Evolutionary conservation across 495 filamentous ascomycete species (phyloP).

Genomic region (Podospora australis): DNA sequence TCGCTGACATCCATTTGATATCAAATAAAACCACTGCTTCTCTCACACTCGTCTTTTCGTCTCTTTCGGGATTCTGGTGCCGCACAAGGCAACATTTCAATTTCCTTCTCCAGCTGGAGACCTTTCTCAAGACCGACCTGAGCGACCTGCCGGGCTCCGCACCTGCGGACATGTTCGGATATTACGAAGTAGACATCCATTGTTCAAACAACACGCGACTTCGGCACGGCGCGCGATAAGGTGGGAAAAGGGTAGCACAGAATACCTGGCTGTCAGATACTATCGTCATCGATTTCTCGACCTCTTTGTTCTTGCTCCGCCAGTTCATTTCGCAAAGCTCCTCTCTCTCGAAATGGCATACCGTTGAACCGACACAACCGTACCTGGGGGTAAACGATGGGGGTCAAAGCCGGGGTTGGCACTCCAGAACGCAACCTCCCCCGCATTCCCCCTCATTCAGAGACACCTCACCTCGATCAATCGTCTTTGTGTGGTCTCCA

Average conservation of each 20-base stretch:
- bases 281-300: not conserved
- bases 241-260: not conserved
- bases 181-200: not conserved
- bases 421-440: not conserved
- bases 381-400: not conserved
- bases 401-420: not conserved
- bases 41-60: too few species aligned
- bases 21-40: too few species aligned
- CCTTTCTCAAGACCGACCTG: not conserved
- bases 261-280: not conserved
- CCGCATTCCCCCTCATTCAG: constrained; percentile 1
- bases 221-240: not conserved
- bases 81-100: not conserved
- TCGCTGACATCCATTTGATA: too few species aligned
- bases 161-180: constrained; percentile 3
- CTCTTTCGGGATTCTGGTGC: not conserved
- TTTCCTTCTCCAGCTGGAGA: not conserved
- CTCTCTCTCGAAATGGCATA: not conserved
- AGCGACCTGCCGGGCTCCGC: not conserved
- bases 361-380: not conserved
- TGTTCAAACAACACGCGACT: not conserved
- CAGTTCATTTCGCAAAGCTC: not conserved
- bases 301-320: too few species aligned
- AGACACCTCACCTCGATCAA: not conserved
- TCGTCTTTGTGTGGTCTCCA: not conserved